Evolutionary conservation across 1,139 yeast genomes (phyloP), one percentile per base, ranked within the genome.

Genomic region (Diutina siamensis): DNA sequence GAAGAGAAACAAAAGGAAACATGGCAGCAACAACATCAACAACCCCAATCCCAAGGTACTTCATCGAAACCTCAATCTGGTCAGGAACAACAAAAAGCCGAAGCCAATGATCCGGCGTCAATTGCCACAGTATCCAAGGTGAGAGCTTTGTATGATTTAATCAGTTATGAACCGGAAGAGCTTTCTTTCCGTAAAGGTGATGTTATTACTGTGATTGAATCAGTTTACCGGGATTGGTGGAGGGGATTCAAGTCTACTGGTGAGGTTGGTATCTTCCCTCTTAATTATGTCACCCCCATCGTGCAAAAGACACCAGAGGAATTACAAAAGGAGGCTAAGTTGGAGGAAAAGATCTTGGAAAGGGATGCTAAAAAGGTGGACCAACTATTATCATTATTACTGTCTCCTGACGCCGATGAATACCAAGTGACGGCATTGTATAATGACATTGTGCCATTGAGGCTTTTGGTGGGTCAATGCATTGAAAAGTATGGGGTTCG

Each of bases 161-260:
- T 75, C 18, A 77, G 95, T 1, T 72, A 76, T 45, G 89, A 81
- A 54, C 77, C 76, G 2, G 88, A 81, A 51, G 88, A 83, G 50
- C 63, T 83, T 22, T 78, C 87, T 0, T 83, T 83, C 58, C 69
- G 77, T 44, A 81, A 79, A 54, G 89, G 87, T 20, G 94, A 83
- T 57, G 68, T 80, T 2, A 89, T 92, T 45, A 82, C 83, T 1
- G 95, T 92, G 1, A 72, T 89, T 44, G 97, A 88, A 56, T 76
- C 85, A 17, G 95, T 85, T 5, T 88, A 88, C 61, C 74, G 87
- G 50, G 97, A 92, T 59, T 92, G 98, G 98, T 86, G 97, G 84
- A 74, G 87, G 53, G 98, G 98, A 4, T 78, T 92, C 4, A 65
- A 89, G 46, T 63, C 73, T 3, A 72, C 76, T 48, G 97, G 97